phyloP scores from a whole-genome alignment of 1,284 basidiomycete genomes.

The Neonothopanus nambi region DNA sequence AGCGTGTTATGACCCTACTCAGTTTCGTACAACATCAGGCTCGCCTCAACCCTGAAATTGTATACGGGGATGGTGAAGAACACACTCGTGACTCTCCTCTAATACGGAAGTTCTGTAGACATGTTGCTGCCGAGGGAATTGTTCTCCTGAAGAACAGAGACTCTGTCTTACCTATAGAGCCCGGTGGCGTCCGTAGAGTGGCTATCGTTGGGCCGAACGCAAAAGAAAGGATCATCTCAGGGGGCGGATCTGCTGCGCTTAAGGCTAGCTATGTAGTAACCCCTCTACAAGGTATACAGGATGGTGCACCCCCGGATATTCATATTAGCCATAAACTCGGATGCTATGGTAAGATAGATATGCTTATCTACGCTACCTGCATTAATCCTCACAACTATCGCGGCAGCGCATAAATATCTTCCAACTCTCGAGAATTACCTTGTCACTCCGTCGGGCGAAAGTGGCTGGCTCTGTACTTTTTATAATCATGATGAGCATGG shows the following conservation, averaged over 20 bases:
- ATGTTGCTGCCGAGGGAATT: conserved; percentile 62
- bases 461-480: conserved; percentile 65
- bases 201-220: conserved; percentile 78
- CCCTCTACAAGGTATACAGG: conserved; percentile 59
- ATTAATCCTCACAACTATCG: background rate
- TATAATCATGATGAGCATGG: conserved; percentile 54
- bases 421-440: conserved; percentile 59
- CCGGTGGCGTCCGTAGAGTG: conserved; percentile 51
- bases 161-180: conserved; percentile 54
- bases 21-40: conserved; percentile 62
- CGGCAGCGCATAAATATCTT: conserved; percentile 61
- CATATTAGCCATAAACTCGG: conserved; percentile 55
- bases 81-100: conserved; percentile 58
- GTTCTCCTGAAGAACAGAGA: conserved; percentile 72
- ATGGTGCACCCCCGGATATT: conserved; percentile 45
- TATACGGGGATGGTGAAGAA: conserved; percentile 66
- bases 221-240: conserved; percentile 62
- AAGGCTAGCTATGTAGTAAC: conserved; percentile 70
- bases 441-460: conserved; percentile 47
- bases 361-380: background rate
- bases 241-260: conserved; percentile 75
- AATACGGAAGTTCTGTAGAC: conserved; percentile 53
- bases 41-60: conserved; percentile 55
- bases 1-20: conserved; percentile 55
- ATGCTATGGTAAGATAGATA: conserved; percentile 55